Conservation (phyloP, 306 rosid species). For the Malus sieversii region DNA sequence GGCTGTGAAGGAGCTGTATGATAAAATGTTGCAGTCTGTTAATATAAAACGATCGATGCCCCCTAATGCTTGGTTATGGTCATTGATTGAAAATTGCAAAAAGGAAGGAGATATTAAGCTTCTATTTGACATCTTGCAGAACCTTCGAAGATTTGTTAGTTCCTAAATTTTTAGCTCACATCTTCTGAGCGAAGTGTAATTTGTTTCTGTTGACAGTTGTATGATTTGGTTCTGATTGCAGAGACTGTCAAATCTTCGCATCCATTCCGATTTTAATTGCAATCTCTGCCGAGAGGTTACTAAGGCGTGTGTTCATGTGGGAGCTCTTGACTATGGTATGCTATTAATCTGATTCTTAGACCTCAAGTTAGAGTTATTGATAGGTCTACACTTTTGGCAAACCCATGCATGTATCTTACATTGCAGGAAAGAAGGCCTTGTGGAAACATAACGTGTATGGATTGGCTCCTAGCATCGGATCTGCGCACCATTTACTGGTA, state of each 20-base stretch:
- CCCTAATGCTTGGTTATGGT: conserved; percentile 95
- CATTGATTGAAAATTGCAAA: conserved; percentile 67
- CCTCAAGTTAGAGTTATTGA: background rate
- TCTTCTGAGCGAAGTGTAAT: background rate
- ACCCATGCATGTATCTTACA: background rate
- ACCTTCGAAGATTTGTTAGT: conserved; percentile 81
- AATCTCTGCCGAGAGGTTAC: conserved; percentile 79
- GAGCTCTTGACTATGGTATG: conserved; percentile 73
- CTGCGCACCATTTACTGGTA: conserved; percentile 88
- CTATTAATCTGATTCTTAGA: background rate
- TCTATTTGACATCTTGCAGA: conserved; percentile 65
- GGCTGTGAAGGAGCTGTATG: conserved; percentile 67
- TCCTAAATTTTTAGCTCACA: conserved; percentile 4
- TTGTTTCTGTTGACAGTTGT: conserved; percentile 1
- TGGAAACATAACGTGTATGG: conserved; percentile 87
- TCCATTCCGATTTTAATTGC: conserved; percentile 58
- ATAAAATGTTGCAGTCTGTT: conserved; percentile 66
- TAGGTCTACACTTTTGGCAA: background rate
- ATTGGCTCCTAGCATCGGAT: conserved; percentile 57
- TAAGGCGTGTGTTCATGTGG: conserved; percentile 70
- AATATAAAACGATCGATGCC: conserved; percentile 64
- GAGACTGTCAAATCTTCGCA: conserved; percentile 90
- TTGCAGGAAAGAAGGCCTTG: conserved; percentile 76
- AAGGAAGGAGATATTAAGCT: conserved; percentile 56
- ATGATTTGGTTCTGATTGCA: conserved; percentile 34